Evolutionary conservation across 176 grass and related monocot genomes (phyloP).

Genomic region (Puccinellia tenuiflora): DNA sequence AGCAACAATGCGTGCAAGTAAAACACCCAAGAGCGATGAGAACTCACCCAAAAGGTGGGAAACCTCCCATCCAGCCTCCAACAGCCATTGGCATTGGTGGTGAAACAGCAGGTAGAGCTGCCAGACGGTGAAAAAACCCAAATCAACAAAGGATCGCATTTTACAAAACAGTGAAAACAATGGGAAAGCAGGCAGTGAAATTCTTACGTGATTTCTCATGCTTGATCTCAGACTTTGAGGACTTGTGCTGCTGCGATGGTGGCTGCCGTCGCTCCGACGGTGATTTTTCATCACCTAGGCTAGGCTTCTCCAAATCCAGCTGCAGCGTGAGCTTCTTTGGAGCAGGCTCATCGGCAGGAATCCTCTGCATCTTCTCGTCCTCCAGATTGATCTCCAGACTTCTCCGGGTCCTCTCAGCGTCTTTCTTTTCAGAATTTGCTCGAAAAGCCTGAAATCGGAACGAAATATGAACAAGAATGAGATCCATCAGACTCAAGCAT

Average conservation of each 20-base stretch:
- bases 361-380: slow-evolving; percentile 49
- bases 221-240: slow-evolving; percentile 61
- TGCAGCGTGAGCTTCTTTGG: slow-evolving; percentile 66
- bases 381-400: slow-evolving; percentile 48
- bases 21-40: neutral
- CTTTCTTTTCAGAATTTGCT: slow-evolving; percentile 55
- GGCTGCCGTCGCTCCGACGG: slow-evolving; percentile 29
- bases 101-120: slow-evolving; percentile 50
- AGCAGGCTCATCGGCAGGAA: slow-evolving; percentile 25
- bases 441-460: slow-evolving; percentile 32
- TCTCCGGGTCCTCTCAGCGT: slow-evolving; percentile 40
- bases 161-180: slow-evolving; percentile 5
- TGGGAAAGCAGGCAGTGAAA: slow-evolving; percentile 9
- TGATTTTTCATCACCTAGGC: slow-evolving; percentile 38
- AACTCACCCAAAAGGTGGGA: slow-evolving; percentile 78
- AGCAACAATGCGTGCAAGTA: neutral
- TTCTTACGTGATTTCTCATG: slow-evolving; percentile 73
- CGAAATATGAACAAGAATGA: neutral
- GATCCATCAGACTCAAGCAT: slow-evolving; percentile 28
- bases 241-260: slow-evolving; percentile 30
- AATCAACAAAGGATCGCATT: neutral
- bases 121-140: neutral
- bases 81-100: slow-evolving; percentile 69
- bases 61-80: slow-evolving; percentile 64
- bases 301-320: slow-evolving; percentile 85